Base-by-base conservation (phyloP, 257 asterid species). In the Anisodus acutangulus region DNA sequence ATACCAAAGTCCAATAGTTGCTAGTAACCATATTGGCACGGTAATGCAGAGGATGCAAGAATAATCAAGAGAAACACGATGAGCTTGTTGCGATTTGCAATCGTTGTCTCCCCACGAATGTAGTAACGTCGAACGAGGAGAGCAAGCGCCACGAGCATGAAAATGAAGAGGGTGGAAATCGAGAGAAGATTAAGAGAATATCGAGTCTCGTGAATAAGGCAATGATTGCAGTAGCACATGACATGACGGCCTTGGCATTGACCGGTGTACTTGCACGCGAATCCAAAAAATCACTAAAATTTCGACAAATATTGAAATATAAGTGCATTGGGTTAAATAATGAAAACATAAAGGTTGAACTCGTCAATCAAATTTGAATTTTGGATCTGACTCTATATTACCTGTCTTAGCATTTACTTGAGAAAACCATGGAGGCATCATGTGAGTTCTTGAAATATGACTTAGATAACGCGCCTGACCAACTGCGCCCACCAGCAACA, bases 51-150 rank as follows among this genome's bases (percentile, higher is more conserved):
- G 82, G 82, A 78, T 13, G 47, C 82, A 8, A 78, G 15, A 7
- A 53, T 53, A n/a, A 53, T 51, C 64, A 78, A 53, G 63, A 78
- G 82, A 78, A 31, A 53, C 31, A 3, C 45, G 64, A 53, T 78
- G 2, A 78, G 82, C 43, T 78, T 78, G 82, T 78, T 78, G 82
- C 82, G 82, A 51, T 78, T 78, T 26, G 49, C 26, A 26, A 0
- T 53, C 2, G 82, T 78, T 12, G 82, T 78, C 45, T 78, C 49
- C 0, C 82, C 64, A 35, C n/a, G 62, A 54, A 31, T 13, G 0
- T 76, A 53, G 82, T 78, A 78, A 53, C 82, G 64, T 78, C 64
- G 58, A 78, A 78, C 82, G 4, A 78, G 82, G 82, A 53, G 64
- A 78, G 82, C 82, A 22, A 53, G 82, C 10, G 82, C 49, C 8